A percentile compares a stretch with the other conserved stretches of the same genome.
Evolutionary conservation across 257 asterid genomes (phyloP).

Genomic region (Parsonsia alboflavescens): DNA sequence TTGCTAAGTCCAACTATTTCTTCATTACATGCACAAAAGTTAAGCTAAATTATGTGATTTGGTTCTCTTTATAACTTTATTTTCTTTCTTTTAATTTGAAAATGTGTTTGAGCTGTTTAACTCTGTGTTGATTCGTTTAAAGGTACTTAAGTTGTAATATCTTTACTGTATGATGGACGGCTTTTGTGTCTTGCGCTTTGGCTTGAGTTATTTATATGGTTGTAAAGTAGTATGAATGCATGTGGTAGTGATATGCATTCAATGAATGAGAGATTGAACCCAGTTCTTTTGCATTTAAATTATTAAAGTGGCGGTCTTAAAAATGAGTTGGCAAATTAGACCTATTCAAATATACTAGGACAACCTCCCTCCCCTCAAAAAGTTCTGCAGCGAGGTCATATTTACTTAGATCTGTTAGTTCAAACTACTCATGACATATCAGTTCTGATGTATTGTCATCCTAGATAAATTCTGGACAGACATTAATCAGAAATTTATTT

Average conservation of each 20-base stretch:
- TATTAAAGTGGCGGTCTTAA: neutral
- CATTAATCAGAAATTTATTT: neutral
- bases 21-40: neutral
- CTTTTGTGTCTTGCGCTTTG: neutral
- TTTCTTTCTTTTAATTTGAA: neutral
- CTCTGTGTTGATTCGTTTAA: neutral
- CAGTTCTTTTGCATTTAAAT: no score
- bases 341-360: neutral
- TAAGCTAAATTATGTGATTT: neutral
- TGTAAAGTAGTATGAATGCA: neutral
- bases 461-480: neutral
- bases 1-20: neutral
- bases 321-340: neutral
- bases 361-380: no score
- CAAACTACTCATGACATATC: neutral
- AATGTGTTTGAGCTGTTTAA: neutral
- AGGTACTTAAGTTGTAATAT: neutral
- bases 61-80: neutral
- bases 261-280: neutral
- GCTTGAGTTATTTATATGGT: neutral
- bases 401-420: neutral
- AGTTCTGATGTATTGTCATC: neutral
- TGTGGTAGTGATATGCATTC: neutral
- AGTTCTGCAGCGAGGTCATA: neutral
- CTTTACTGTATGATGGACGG: neutral